phyloP scores from a whole-genome alignment of 1,139 yeast genomes.

The Saccharomyces hybrid region DNA sequence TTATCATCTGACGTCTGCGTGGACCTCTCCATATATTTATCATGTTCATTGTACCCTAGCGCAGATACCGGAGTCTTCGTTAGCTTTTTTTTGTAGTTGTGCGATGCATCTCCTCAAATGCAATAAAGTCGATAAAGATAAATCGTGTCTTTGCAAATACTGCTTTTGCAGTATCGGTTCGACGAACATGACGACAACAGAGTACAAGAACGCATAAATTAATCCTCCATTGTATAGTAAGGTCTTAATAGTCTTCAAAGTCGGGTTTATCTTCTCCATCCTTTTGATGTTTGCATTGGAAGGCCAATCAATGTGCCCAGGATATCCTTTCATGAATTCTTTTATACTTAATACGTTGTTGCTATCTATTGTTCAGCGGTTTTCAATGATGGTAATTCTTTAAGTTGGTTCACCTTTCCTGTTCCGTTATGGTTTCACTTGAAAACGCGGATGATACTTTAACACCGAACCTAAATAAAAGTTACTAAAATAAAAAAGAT shows the following conservation, averaged over 20 bases:
- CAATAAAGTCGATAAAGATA: slow-evolving; percentile 18
- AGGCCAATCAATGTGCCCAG: slow-evolving; percentile 5
- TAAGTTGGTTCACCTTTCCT: neutral
- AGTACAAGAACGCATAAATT: slow-evolving; percentile 20
- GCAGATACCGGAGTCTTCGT: slow-evolving; percentile 33
- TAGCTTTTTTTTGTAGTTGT: slow-evolving; percentile 15
- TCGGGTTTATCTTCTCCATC: slow-evolving; percentile 7
- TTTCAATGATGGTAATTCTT: neutral
- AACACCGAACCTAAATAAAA: neutral
- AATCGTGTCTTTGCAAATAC: slow-evolving; percentile 28
- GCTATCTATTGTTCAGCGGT: neutral
- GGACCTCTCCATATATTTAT: slow-evolving; percentile 31
- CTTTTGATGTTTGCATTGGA: slow-evolving; percentile 7
- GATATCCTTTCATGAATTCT: neutral
- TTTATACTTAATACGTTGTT: neutral
- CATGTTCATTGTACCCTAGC: slow-evolving; percentile 36
- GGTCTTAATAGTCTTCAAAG: slow-evolving; percentile 18
- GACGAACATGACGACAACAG: slow-evolving; percentile 19
- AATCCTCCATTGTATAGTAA: slow-evolving; percentile 26
- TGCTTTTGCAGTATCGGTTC: slow-evolving; percentile 31
- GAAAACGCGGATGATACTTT: neutral
- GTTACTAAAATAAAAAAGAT: neutral
- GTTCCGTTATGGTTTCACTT: neutral
- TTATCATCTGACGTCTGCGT: slow-evolving; percentile 21
- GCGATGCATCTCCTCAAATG: slow-evolving; percentile 22